Conservation (phyloP, 176 grass and related monocot species). For the Cenchrus purpureus region DNA sequence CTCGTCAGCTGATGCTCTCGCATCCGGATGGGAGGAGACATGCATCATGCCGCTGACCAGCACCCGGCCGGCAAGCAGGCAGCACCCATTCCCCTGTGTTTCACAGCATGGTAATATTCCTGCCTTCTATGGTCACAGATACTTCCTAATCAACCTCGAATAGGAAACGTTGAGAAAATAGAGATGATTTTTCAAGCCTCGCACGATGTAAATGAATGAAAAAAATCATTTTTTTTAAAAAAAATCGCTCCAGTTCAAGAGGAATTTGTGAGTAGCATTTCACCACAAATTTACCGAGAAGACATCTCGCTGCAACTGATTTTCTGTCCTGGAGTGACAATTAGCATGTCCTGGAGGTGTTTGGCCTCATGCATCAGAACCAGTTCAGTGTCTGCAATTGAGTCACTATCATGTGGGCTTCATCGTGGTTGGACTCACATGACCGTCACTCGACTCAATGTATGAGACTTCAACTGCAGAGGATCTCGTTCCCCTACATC, state of each 20-base stretch:
- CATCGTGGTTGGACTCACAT: too few relatives aligned
- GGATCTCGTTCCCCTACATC: background rate
- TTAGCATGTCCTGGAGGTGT: too few relatives aligned
- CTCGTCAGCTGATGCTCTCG: too few relatives aligned
- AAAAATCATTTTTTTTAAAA: too few relatives aligned
- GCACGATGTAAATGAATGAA: background rate
- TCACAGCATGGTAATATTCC: background rate
- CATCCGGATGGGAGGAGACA: constrained; percentile 26
- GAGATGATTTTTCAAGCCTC: background rate
- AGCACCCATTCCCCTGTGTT: constrained; percentile 6
- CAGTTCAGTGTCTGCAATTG: too few relatives aligned
- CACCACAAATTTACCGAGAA: background rate
- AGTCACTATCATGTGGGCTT: too few relatives aligned
- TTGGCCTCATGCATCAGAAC: background rate
- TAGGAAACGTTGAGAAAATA: background rate
- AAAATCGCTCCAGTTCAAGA: background rate
- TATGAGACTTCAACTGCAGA: too few relatives aligned
- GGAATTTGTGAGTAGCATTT: background rate
- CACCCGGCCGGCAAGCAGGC: constrained; percentile 22
- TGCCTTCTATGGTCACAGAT: background rate
- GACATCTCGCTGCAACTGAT: too few relatives aligned
- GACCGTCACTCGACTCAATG: too few relatives aligned
- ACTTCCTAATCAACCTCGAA: too few relatives aligned
- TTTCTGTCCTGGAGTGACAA: background rate
- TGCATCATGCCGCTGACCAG: background rate